Evolutionary conservation across 2,329 filamentous ascomycete genomes (phyloP), one percentile per base, ranked within the genome.

Genomic region (Exophiala viscosa): DNA sequence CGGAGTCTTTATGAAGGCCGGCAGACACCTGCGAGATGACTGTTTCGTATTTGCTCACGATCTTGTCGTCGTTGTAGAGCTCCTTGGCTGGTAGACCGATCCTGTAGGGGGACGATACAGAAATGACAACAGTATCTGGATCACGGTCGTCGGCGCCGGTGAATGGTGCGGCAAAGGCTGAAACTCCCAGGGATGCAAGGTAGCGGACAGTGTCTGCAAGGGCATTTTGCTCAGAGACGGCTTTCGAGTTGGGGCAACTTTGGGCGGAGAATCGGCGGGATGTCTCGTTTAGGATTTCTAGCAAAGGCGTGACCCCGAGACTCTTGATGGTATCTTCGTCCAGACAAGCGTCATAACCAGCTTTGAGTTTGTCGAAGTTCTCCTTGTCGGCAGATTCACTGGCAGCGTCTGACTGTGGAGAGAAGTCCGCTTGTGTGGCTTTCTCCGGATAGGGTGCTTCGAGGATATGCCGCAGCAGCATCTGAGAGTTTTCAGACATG

Each of bases 281-380:
- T 66, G 5, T 70, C 63, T 78, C 67, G 11, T 75, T 67, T n/a
- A 88, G 69, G 8, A 87, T 67, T 3, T 76, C 66, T 14, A 75
- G 65, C 36, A 90, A 66, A 2, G 85, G 84, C 52, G 74, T 66
- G 5, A 78, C 70, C 2, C 84, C 85, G 9, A 75, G 65, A 39
- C 76, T 67, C 58, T 78, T 76, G 45, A 87, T 77, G 8, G 71
- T 68, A 6, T 77, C 72, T 63, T 85, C 79, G 60, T 88, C 75
- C 66, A 86, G 77, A 63, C 86, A 90, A 32, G 84, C 79, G 55
- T 81, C 70, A 62, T 88, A 89, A 0, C 77, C 80, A 41, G 76
- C 69, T 65, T 85, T 80, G 63, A 89, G 70, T 66, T 85, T 85
- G 55, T 80, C 69, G 62, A 88, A 88, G 64, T 87, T 89, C 28